Percentiles rank a stretch among this genome's conserved stretches.
These are phyloP conservation scores for Termitomyces sp. DNA, from an alignment of 768 basidiomycete genomes.

Conservation along the genomic window DNA sequence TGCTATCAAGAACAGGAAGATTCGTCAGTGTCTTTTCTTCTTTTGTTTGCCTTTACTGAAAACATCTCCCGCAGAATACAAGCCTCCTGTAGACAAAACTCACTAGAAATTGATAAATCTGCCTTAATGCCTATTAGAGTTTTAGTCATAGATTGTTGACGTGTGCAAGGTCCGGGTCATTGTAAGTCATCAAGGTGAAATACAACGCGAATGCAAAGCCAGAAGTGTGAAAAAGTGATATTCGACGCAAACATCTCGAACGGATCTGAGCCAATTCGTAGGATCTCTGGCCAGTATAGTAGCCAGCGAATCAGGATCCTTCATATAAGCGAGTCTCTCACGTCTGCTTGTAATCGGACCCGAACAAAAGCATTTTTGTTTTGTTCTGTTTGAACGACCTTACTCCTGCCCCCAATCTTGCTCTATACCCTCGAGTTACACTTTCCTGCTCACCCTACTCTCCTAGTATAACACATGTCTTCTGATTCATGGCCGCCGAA, in stretches of 20 bases:
- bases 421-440: neutral
- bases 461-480: slow-evolving; percentile 41
- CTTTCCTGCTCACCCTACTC: neutral
- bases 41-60: neutral
- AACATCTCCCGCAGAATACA: slow-evolving; percentile 37
- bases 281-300: neutral
- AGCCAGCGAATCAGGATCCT: neutral
- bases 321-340: no score
- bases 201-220: neutral
- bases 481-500: slow-evolving; percentile 77
- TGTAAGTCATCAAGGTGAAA: neutral
- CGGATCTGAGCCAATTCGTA: neutral
- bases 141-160: neutral
- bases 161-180: neutral
- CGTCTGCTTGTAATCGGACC: no score
- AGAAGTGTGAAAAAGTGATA: neutral
- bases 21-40: slow-evolving; percentile 46
- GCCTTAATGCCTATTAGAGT: slow-evolving; percentile 8
- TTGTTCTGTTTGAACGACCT: neutral
- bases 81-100: slow-evolving; percentile 49
- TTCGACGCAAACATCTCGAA: neutral
- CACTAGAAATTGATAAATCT: slow-evolving; percentile 35
- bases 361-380: neutral
- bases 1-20: slow-evolving; percentile 89
- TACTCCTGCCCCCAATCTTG: neutral